A percentile compares a stretch with the other conserved stretches of the same genome.
These are phyloP conservation scores for Pseudomonodictys pantanalensis DNA, from an alignment of 495 filamentous ascomycete species.

Conservation along the genomic window DNA sequence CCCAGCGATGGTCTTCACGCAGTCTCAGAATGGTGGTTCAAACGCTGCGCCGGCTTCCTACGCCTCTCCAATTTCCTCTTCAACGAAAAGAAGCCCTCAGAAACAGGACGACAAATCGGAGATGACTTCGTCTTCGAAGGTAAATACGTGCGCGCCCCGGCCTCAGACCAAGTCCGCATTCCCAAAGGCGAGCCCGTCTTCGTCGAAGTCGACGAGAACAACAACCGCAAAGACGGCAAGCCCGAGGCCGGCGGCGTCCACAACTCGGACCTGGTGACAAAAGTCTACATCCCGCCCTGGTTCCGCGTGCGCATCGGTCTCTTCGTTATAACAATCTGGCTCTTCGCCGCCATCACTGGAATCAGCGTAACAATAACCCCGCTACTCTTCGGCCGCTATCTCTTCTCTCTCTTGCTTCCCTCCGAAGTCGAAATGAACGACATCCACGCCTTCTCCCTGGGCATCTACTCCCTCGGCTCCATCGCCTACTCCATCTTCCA, in stretches of 20 bases:
- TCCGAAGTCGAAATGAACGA: slow-evolving; percentile 75
- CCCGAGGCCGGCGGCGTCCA: slow-evolving; percentile 63
- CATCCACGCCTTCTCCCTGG: slow-evolving; percentile 91
- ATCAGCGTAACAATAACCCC: slow-evolving; percentile 81
- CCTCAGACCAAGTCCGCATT: slow-evolving; percentile 89
- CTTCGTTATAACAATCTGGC: slow-evolving; percentile 88
- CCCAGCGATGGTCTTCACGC: slow-evolving; percentile 78
- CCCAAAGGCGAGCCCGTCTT: slow-evolving; percentile 81
- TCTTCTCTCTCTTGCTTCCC: slow-evolving; percentile 69
- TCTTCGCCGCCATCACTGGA: slow-evolving; percentile 92
- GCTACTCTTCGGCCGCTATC: slow-evolving; percentile 72
- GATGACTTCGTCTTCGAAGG: slow-evolving; percentile 67
- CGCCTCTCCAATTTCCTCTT: slow-evolving; percentile 91
- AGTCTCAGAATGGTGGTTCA: slow-evolving; percentile 97
- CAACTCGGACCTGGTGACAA: slow-evolving; percentile 64
- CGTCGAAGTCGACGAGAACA: slow-evolving; percentile 71
- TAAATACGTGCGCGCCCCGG: slow-evolving; percentile 84
- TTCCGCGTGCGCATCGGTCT: slow-evolving; percentile 76
- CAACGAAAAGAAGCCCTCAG: slow-evolving; percentile 72
- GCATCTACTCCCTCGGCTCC: slow-evolving; percentile 72
- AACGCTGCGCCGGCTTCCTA: slow-evolving; percentile 73
- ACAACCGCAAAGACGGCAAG: slow-evolving; percentile 59
- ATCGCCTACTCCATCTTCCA: slow-evolving; percentile 52
- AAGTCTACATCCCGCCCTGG: slow-evolving; percentile 84
- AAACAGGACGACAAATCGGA: slow-evolving; percentile 67